Evolutionary conservation across 2,329 filamentous ascomycete genomes (phyloP), one percentile per base, ranked within the genome.

Genomic region (Coleophoma crateriformis): DNA sequence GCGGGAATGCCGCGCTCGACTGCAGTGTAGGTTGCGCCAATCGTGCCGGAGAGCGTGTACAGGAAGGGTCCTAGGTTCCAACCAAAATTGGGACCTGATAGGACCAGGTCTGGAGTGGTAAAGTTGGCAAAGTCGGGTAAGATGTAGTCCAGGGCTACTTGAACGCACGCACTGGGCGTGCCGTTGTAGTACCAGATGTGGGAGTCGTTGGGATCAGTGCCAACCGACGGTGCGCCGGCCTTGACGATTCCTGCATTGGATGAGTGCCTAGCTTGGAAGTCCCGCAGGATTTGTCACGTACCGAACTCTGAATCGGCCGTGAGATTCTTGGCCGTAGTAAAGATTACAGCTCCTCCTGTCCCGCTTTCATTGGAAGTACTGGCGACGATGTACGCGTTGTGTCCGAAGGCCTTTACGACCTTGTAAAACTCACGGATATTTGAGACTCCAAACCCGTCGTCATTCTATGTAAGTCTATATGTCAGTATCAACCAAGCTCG

Each of bases 151-250:
- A 81, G 68, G 2, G 72, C 77, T 5, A 82, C 75, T 50, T 80
- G 75, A 1, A 75, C 77, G 56, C 74, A 77, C 0, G 77, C 73
- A 0, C 75, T 76, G 0, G 79, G 76, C 0, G 78, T 82, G 19
- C 78, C 78, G 47, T 81, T 78, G 64, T 81, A 82, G 59, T 82
- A 81, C 76, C 76, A 82, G 54, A 82, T 78, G 52, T 78, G 70
- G 47, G 67, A 66, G 50, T 81, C 75, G 17, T 63, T 59, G 12
- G 76, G 77, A 54, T 81, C 77, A 14, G 64, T 67, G 42, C 79
- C 78, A 20, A 78, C 56, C 0, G 73, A 71, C 3, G 74, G 73
- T 1, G 71, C 66, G 5, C 75, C 75, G 3, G 68, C 64, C 35
- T 71, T 71, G 34, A 78, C 59, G 35, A 76, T 64, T 53, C 67